phyloP scores from a whole-genome alignment of 2,329 filamentous ascomycete species.

The Dryadomyces sulphureus region DNA sequence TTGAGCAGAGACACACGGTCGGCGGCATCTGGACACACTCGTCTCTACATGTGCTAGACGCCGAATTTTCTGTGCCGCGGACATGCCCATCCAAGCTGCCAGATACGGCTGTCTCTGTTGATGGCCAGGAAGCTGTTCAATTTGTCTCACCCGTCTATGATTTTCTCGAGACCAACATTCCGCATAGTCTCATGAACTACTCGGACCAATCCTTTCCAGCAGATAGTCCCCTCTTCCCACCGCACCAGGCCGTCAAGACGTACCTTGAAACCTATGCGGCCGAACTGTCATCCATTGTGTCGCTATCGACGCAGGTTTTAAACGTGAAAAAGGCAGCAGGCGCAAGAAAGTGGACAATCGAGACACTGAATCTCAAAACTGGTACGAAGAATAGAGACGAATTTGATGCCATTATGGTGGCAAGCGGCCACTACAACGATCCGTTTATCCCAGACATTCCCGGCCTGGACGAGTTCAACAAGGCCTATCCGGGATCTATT shows the following conservation, averaged over 20 bases:
- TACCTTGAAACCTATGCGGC: conserved; percentile 53
- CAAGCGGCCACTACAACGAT: conserved; percentile 51
- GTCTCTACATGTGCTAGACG: conserved; percentile 10
- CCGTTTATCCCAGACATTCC: conserved; percentile 45
- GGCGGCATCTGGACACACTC: conserved; percentile 66
- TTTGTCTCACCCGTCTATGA: conserved; percentile 63
- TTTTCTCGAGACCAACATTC: conserved; percentile 61
- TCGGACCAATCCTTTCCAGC: conserved; percentile 44
- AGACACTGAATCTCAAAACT: conserved; percentile 13
- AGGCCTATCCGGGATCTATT: conserved; percentile 34
- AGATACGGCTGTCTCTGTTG: conserved; percentile 26
- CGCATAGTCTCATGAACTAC: conserved; percentile 55
- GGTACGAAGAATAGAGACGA: conserved; percentile 12
- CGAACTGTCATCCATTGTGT: conserved; percentile 41
- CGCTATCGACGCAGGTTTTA: conserved; percentile 49
- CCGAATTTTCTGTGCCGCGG: conserved; percentile 13
- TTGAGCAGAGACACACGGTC: conserved; percentile 50
- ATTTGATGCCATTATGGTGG: conserved; percentile 50
- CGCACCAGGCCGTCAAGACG: conserved; percentile 43
- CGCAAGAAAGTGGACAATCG: not conserved
- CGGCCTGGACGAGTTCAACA: conserved; percentile 43
- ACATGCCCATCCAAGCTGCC: conserved; percentile 16
- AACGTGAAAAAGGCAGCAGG: not conserved
- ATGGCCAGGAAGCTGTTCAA: conserved; percentile 17
- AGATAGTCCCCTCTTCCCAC: conserved; percentile 50